Base-by-base conservation (phyloP, 2,329 filamentous ascomycete genomes). In the Mycocentrospora acerina region DNA sequence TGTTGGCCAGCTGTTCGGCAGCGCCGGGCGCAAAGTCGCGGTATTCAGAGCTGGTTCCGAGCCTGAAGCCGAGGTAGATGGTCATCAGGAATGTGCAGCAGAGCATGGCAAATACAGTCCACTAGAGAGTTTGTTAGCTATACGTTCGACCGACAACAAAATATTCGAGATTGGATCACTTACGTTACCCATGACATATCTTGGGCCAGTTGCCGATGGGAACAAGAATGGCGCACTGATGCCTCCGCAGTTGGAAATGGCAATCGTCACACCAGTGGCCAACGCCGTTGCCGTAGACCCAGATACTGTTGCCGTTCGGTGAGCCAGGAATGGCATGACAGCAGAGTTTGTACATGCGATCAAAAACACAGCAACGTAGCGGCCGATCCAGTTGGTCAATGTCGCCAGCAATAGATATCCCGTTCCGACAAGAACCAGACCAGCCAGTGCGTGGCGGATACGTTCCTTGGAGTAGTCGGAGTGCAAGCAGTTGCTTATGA, bases 141-240 rank as follows among this genome's bases (percentile, higher is more conserved):
- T 29, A 7, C 13, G 7, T 24, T 29, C 9, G 16, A 30, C 28
- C 2, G 17, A 3, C 4, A 25, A 10, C 16, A 24, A 4, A 9
- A 15, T 16, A 15, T n/a, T 13, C 11, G 16, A 7, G 22, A 26
- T 15, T 15, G 28, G 16, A 22, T 11, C 12, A 42, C 42, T 35
- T 35, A 45, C 45, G 29, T 55, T 55, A 16, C 51, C 51, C 48
- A 52, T 51, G 1, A 48, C 46, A 26, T 55, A 52, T 24, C 52
- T 55, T 11, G 51, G 51, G 1, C 51, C 51, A 18, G 50, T 30
- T 0, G 37, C 40, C 16, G 35, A 37, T 9, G 48, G 51, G 24
- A 52, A 55, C 10, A 55, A 18, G 28, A 55, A 55, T 2, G 51
- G 51, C 10, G 51, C 51, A 22, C 51, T 52, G 26, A 55, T 55